Base-by-base conservation (phyloP, 495 filamentous ascomycete genomes). In the Aspergillus diversus region DNA sequence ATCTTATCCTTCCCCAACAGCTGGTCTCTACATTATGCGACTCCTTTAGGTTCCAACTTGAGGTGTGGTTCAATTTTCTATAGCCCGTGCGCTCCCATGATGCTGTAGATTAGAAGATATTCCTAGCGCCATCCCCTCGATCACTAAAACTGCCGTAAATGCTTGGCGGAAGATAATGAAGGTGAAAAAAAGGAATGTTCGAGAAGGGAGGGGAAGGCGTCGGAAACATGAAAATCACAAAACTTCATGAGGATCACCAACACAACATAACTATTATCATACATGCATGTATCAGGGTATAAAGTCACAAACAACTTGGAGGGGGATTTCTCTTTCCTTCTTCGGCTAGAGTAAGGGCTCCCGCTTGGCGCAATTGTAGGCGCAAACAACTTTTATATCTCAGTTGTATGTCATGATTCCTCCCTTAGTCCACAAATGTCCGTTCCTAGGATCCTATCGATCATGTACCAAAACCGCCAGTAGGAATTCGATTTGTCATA, bases 401-500 rank as follows among this genome's bases (percentile, higher is more conserved):
- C 16, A 4, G 16, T 47, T 33, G 7, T 13, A 46, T 9, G 27
- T 74, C 70, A 79, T 43, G 72, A 74, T 46, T 84, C 81, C 63
- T 82, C 80, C 59, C 75, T 82, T 64, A 83, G 48, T n/a, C 78
- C 81, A 64, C 82, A 84, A 42, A 84, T 72, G 61, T 84, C 81
- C 1, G 80, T 82, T 5, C 77, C 76, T 12, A 83, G 60, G 55
- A 78, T 53, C 37, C 60, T 68, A 59, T 84, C 82, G 11, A 84
- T 57, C 71, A 75, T 77, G 57, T 79, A 80, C 75, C 80, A 84
- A 60, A 83, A 76, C 21, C 77, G 84, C 92, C 92, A 97, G 75
- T 93, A 96, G 47, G 88, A 71, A 61, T 87, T 90, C 4, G 92
- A 92, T 62, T 80, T 84, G 42, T 81, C 83, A 75, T 84, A 89